These are phyloP conservation scores for Oryza brachyantha DNA, from an alignment of 176 grass and related monocot species.

Conservation along the genomic window DNA sequence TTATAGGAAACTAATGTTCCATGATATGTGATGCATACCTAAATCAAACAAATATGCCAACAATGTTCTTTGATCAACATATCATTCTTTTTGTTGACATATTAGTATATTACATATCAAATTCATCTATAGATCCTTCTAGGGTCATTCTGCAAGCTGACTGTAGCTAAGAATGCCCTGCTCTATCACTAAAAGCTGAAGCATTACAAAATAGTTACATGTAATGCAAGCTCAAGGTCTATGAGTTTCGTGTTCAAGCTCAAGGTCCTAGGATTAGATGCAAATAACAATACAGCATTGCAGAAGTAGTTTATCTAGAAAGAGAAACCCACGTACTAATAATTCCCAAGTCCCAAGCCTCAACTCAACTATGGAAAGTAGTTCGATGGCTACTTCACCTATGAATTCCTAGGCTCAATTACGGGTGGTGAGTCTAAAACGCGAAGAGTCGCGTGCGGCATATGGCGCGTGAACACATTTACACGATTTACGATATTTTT, in stretches of 20 bases:
- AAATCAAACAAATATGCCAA: background rate
- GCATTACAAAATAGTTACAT: background rate
- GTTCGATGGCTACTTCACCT: background rate
- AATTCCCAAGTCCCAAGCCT: background rate
- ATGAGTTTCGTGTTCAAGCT: background rate
- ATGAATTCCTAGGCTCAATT: background rate
- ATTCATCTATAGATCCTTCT: background rate
- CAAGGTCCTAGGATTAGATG: background rate
- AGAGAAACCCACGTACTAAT: background rate
- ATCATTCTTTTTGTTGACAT: too few species aligned
- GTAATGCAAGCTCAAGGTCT: background rate
- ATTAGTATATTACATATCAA: too few species aligned
- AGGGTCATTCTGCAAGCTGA: background rate
- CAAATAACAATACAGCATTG: background rate
- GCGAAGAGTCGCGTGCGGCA: too few species aligned
- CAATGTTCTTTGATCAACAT: background rate
- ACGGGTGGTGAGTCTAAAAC: too few species aligned
- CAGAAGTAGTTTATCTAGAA: background rate
- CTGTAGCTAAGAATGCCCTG: background rate
- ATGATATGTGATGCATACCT: background rate
- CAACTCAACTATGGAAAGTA: background rate
- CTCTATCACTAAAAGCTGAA: background rate
- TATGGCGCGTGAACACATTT: too few species aligned
- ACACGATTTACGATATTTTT: too few species aligned
- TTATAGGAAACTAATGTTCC: background rate